A percentile compares a stretch with the other conserved stretches of the same genome.
phyloP scores from a whole-genome alignment of 176 grass and related monocot genomes.

The Carex littledalei region DNA sequence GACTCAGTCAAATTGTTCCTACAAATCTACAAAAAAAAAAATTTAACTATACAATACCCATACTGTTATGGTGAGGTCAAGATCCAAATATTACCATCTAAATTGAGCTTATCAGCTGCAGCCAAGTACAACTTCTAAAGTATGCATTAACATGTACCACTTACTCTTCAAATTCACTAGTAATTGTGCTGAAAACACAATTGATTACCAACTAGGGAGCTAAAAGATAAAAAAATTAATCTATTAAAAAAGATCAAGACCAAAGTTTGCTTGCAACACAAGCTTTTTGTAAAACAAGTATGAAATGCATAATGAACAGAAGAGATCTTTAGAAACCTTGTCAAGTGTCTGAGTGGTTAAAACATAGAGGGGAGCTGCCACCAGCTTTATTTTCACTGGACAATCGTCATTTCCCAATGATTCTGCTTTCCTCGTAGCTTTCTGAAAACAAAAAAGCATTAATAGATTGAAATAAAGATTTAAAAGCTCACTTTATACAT shows the following conservation, averaged over 20 bases:
- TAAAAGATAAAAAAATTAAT: background rate
- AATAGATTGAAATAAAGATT: background rate
- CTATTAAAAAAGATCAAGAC: background rate
- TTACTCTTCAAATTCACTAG: background rate
- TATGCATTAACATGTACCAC: background rate
- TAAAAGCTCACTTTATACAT: background rate
- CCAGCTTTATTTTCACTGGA: slow-evolving; percentile 87
- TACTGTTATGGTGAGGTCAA: background rate
- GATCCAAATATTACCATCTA: too few relatives aligned
- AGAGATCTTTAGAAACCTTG: slow-evolving; percentile 45
- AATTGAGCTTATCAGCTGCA: background rate
- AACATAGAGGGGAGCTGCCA: slow-evolving; percentile 89
- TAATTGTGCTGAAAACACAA: background rate
- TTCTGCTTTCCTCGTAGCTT: slow-evolving; percentile 89
- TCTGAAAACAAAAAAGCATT: slow-evolving; percentile 29
- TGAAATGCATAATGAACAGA: background rate
- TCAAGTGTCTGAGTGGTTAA: slow-evolving; percentile 87
- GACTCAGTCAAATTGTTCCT: background rate
- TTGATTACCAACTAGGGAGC: background rate
- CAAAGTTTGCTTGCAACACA: background rate
- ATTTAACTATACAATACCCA: background rate
- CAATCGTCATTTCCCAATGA: slow-evolving; percentile 65
- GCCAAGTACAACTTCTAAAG: background rate
- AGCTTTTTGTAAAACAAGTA: background rate
- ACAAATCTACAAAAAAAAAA: background rate